Conservation (phyloP, 1,284 basidiomycete species). For the Moesziomyces antarcticus region DNA sequence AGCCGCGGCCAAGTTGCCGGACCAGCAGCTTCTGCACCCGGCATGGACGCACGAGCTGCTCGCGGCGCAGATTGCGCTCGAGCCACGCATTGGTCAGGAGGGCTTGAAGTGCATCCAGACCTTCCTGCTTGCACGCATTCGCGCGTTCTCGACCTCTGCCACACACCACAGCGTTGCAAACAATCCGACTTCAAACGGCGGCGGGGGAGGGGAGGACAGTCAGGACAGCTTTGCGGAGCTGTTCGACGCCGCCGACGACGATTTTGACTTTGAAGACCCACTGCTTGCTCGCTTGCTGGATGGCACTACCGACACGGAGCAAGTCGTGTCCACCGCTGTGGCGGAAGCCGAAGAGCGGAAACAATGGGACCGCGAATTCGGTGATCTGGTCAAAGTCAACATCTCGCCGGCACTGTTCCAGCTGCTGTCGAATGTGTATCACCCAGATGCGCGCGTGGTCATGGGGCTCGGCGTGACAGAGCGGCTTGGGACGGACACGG, state of each 20-base stretch:
- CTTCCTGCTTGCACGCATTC: constrained; percentile 75
- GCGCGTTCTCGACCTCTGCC: constrained; percentile 70
- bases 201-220: constrained; percentile 65
- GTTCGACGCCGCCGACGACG: constrained; percentile 70
- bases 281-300: constrained; percentile 73
- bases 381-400: constrained; percentile 72
- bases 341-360: constrained; percentile 63
- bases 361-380: constrained; percentile 36
- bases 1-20: constrained; percentile 72
- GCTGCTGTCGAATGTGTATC: constrained; percentile 73
- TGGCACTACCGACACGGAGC: constrained; percentile 50
- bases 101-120: constrained; percentile 75
- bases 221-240: constrained; percentile 81
- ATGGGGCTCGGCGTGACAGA: constrained; percentile 40
- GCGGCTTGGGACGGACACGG: constrained; percentile 8
- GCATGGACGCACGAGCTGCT: constrained; percentile 76
- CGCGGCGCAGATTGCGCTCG: constrained; percentile 71
- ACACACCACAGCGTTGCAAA: constrained; percentile 5
- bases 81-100: constrained; percentile 73
- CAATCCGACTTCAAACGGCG: too few relatives aligned
- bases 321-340: constrained; percentile 22
- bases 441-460: constrained; percentile 46
- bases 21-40: constrained; percentile 73
- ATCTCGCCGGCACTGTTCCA: constrained; percentile 76
- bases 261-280: constrained; percentile 74